Percentiles rank a stretch among this genome's conserved stretches.
These are phyloP conservation scores for Microstegium vimineum DNA, from an alignment of 176 grass and related monocot genomes.

Conservation along the genomic window DNA sequence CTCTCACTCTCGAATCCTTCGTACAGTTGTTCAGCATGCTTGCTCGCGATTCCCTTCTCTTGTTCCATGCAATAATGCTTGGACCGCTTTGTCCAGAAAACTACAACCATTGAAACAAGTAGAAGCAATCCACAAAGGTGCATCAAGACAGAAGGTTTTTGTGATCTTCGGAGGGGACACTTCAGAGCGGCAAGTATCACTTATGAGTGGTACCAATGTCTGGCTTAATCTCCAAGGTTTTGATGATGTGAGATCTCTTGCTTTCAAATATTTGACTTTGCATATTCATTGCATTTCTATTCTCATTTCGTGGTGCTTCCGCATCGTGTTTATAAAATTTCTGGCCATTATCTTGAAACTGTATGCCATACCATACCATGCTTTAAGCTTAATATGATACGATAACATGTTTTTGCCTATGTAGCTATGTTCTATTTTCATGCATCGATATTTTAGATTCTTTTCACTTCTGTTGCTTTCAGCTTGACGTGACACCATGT, in stretches of 20 bases:
- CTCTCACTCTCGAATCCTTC: conserved; percentile 85
- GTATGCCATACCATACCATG: background rate
- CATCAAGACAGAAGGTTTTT: conserved; percentile 61
- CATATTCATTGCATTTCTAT: background rate
- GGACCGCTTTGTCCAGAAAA: conserved; percentile 66
- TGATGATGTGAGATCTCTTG: conserved; percentile 71
- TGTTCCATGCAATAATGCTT: conserved; percentile 50
- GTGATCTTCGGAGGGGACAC: conserved; percentile 93
- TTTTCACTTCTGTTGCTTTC: conserved; percentile 32
- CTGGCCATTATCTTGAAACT: background rate
- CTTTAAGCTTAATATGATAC: background rate
- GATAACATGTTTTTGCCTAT: background rate
- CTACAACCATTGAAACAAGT: conserved; percentile 26
- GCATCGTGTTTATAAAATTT: background rate
- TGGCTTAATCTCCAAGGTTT: conserved; percentile 95
- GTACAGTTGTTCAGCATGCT: conserved; percentile 79
- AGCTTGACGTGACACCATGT: conserved; percentile 93
- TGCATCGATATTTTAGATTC: background rate
- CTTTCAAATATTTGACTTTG: conserved; percentile 8
- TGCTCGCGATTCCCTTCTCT: conserved; percentile 74
- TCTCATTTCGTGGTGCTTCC: background rate
- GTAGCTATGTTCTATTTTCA: conserved; percentile 5
- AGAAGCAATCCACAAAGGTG: conserved; percentile 31
- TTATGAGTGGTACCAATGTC: conserved; percentile 98
- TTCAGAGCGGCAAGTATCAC: conserved; percentile 93